Evolutionary conservation across 139 green algal genomes (phyloP), one percentile per base, ranked within the genome.

Genomic region (Tetradesmus obliquus): DNA sequence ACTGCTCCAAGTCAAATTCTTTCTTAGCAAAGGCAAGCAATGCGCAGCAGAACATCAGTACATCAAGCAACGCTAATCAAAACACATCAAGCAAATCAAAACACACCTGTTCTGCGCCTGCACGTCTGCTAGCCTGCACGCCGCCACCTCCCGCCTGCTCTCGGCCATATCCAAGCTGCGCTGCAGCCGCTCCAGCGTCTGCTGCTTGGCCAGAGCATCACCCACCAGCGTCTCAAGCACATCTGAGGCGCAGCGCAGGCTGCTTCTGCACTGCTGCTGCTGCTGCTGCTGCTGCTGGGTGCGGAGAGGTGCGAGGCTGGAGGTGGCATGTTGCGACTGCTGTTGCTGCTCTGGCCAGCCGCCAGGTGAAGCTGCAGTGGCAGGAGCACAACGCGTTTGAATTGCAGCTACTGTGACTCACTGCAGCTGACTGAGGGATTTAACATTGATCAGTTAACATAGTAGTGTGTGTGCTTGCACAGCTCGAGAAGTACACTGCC

Each of bases 131-230:
- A 94, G 13, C 55, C 93, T 89, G 91, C 90, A 94, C 0, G 55
- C 82, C 15, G 92, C 88, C 17, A 94, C 74, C 91, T 96, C 92
- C 0, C 51, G 0, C 51, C 91, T 82, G 20, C 72, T 82, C 22
- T 92, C 92, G 20, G 93, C 51, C 13, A 84, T 62, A 58, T 95
- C 93, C 58, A 87, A 55, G 45, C 81, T 74, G 7, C 92, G 83
- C 19, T 93, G 76, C 17, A 95, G 53, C 32, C 74, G 86, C 3
- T 94, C 95, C 74, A 96, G 22, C 3, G 88, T 87, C 62, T 91
- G 71, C 91, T 96, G 93, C 90, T 94, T 95, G 0, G 57, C 17
- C 2, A 93, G 45, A 19, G 92, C 53, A 71, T 96, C 93, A 45
- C 89, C 79, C 3, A 94, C 83, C 86, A 95, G 72, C 45, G 88